These are phyloP conservation scores for Speleostelium caveatum DNA, from an alignment of 78 protist genomes.

Conservation along the genomic window DNA sequence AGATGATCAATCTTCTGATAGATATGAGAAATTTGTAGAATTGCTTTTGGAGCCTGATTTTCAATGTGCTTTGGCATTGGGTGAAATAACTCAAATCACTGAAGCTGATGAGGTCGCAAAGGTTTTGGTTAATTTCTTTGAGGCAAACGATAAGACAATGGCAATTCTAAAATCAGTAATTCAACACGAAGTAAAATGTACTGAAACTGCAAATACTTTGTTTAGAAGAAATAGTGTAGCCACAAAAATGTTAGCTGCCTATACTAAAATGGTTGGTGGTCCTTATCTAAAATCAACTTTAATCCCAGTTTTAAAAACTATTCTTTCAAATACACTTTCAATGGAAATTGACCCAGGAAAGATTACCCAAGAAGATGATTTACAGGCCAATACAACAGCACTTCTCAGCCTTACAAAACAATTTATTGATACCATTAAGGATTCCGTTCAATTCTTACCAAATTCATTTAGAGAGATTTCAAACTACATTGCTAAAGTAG, in stretches of 20 bases:
- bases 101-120: conserved; percentile 74
- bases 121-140: conserved; percentile 46
- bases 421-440: conserved; percentile 39
- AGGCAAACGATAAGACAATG: conserved; percentile 47
- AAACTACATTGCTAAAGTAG: conserved; percentile 43
- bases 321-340: conserved; percentile 1
- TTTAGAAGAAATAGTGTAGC: conserved; percentile 63
- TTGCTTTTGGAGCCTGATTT: conserved; percentile 58
- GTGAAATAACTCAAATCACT: conserved; percentile 55
- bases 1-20: conserved; percentile 36
- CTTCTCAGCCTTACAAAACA: conserved; percentile 10
- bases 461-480: conserved; percentile 38
- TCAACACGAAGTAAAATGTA: conserved; percentile 57
- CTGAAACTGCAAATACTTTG: conserved; percentile 42
- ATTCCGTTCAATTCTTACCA: conserved; percentile 10
- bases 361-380: conserved; percentile 30
- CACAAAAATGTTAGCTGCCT: conserved; percentile 62
- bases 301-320: conserved; percentile 26
- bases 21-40: conserved; percentile 65
- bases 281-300: conserved; percentile 54
- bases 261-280: conserved; percentile 58
- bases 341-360: conserved; percentile 77
- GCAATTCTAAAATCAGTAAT: conserved; percentile 32
- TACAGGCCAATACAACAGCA: conserved; percentile 33
- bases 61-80: conserved; percentile 25